phyloP scores from a whole-genome alignment of 1,139 yeast species.

The Hemisphaericaspora xylofermentans region DNA sequence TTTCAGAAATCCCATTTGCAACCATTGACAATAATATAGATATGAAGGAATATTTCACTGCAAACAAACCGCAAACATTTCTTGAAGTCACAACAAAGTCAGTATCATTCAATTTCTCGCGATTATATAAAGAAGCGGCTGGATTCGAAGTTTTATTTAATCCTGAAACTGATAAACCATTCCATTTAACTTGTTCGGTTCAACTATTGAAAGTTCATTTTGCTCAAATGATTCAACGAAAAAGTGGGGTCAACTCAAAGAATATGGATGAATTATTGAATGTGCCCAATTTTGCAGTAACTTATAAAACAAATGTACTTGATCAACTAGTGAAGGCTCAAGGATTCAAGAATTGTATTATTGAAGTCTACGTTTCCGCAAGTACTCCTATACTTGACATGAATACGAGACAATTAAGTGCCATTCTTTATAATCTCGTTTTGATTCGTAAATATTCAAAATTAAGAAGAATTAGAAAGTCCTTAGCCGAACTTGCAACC shows the following conservation, averaged over 20 bases:
- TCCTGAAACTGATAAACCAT: slow-evolving; percentile 49
- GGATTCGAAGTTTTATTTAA: slow-evolving; percentile 61
- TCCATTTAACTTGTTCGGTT: slow-evolving; percentile 47
- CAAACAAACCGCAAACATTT: slow-evolving; percentile 25
- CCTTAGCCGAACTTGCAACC: background rate
- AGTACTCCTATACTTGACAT: slow-evolving; percentile 52
- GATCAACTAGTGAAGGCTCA: slow-evolving; percentile 34
- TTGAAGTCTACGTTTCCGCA: slow-evolving; percentile 42
- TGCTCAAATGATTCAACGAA: slow-evolving; percentile 15
- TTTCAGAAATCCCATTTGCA: slow-evolving; percentile 38
- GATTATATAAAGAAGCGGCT: slow-evolving; percentile 41
- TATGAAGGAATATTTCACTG: slow-evolving; percentile 28
- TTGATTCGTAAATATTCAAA: slow-evolving; percentile 31
- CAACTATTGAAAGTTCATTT: slow-evolving; percentile 41
- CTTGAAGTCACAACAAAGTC: slow-evolving; percentile 32
- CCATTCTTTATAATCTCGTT: slow-evolving; percentile 35
- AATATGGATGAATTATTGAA: slow-evolving; percentile 43
- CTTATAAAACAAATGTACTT: slow-evolving; percentile 54
- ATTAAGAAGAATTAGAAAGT: slow-evolving; percentile 22
- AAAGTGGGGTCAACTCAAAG: slow-evolving; percentile 16
- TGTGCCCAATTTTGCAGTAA: slow-evolving; percentile 52
- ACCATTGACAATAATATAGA: slow-evolving; percentile 27
- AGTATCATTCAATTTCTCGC: slow-evolving; percentile 31
- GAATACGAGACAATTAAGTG: slow-evolving; percentile 45
- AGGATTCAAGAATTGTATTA: slow-evolving; percentile 38